phyloP scores from a whole-genome alignment of 169 alveolate genomes.

The Cryptosporidium canis region DNA sequence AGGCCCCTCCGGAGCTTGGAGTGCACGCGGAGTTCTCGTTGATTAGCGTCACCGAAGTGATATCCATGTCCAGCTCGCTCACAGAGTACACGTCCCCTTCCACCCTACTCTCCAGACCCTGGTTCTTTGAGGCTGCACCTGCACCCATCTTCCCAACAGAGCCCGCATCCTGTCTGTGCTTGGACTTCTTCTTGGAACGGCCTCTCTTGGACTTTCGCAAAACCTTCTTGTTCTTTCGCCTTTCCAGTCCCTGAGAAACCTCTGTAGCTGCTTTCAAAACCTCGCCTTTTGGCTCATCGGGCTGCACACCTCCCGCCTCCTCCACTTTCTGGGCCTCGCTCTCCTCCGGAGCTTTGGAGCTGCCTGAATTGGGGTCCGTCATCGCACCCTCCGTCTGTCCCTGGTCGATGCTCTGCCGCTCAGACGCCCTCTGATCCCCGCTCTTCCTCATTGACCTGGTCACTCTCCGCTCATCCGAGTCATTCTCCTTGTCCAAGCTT shows the following conservation, averaged over 20 bases:
- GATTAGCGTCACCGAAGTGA: conserved; percentile 46
- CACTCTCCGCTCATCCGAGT: conserved; percentile 38
- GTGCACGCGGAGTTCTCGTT: conserved; percentile 24
- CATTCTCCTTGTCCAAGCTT: conserved; percentile 6
- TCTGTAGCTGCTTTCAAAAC: background rate
- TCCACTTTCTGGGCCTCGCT: too few relatives aligned
- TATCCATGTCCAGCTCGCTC: background rate
- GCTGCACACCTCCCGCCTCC: background rate
- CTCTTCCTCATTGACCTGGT: conserved; percentile 60
- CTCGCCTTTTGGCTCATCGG: background rate
- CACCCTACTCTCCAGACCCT: background rate
- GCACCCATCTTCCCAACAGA: background rate
- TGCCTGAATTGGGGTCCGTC: too few relatives aligned
- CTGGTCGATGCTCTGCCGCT: background rate
- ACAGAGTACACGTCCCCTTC: background rate
- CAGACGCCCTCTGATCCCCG: background rate
- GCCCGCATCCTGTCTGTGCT: background rate
- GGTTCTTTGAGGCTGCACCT: background rate
- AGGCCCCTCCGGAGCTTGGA: conserved; percentile 15
- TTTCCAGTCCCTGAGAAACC: background rate
- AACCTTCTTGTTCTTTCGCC: conserved; percentile 25
- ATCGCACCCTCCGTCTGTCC: background rate
- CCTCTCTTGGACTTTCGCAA: conserved; percentile 34
- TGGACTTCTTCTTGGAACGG: background rate
- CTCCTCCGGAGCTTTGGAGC: too few relatives aligned